Base-by-base conservation (phyloP, 2,329 filamentous ascomycete species). In the Cladophialophora immunda region DNA sequence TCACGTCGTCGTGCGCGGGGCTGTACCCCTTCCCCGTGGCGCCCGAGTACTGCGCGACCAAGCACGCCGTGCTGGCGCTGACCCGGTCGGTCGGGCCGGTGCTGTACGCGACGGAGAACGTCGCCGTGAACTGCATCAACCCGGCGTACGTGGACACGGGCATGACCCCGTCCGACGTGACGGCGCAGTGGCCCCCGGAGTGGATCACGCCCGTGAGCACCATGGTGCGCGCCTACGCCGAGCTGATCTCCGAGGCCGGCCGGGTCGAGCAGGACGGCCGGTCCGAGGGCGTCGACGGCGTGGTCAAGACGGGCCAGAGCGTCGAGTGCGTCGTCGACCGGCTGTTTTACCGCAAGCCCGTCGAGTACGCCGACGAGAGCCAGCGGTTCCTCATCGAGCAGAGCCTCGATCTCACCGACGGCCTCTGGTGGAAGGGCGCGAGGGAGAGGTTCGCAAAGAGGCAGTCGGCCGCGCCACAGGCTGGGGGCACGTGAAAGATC, bases 31-130 rank as follows among this genome's bases (percentile, higher is more conserved):
- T 76, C 2, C 73, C 76, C 3, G 67, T 74, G 7, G 71, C 74
- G 11, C 80, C 81, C 0, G 77, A 81, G 65, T 83, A 83, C 66
- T 77, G 77, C 0, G 77, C 80, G 15, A 75, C 76, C 27, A 83
- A 83, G 68, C 79, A 81, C 68, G 81, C 75, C 7, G 71, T 82
- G 15, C 71, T 82, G 1, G 80, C 79, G 7, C 71, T 82, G 15
- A 75, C 76, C 15, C 73, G 78, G 8, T 71, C 74, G 7, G 69
- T 76, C 8, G 76, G 73, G 6, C 66, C 71, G 2, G 68, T 71
- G 1, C 75, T 76, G 58, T n/a, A 68, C 4, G 58, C 54, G 13
- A 66, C 72, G 29, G 78, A 79, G 62, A 67, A 71, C 36, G 78
- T 80, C 58, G 75, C 74, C 3, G 74, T 80, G 61, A 80, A 80